Percentiles rank a stretch among this genome's conserved stretches.
phyloP scores from a whole-genome alignment of 2,329 filamentous ascomycete species.

The Fusarium bactridioides region DNA sequence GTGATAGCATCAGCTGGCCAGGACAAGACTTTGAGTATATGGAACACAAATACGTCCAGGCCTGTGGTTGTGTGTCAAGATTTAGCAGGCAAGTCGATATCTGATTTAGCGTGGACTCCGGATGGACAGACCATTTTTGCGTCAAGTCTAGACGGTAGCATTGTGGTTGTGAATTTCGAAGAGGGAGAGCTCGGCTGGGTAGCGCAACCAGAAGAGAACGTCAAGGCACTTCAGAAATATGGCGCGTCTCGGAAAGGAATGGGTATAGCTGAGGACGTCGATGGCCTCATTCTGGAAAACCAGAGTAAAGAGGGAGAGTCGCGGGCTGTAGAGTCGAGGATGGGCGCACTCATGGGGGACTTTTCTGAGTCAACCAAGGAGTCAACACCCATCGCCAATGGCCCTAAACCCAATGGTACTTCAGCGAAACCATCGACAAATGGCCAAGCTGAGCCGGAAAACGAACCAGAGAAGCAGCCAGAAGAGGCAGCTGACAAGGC shows the following conservation, averaged over 20 bases:
- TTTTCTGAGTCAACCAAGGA: conserved; percentile 64
- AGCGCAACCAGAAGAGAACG: conserved; percentile 85
- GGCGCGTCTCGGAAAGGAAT: conserved; percentile 87
- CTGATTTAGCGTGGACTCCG: conserved; percentile 92
- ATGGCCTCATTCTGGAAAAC: conserved; percentile 86
- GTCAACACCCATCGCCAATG: conserved; percentile 57
- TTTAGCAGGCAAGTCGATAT: conserved; percentile 88
- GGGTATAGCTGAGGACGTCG: conserved; percentile 91
- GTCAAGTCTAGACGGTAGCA: conserved; percentile 88
- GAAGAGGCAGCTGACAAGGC: conserved; percentile 62
- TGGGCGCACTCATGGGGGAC: conserved; percentile 99
- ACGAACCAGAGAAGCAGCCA: conserved; percentile 48
- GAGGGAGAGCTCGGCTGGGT: conserved; percentile 90
- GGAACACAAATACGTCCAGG: conserved; percentile 95
- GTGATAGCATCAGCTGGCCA: conserved; percentile 97
- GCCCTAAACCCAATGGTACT: conserved; percentile 54
- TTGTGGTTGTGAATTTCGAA: conserved; percentile 83
- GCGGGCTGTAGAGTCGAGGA: conserved; percentile 88
- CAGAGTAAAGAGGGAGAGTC: conserved; percentile 91
- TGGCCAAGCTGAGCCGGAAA: conserved; percentile 48
- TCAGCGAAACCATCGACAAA: conserved; percentile 52
- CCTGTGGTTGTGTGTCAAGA: conserved; percentile 92
- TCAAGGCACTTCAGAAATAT: conserved; percentile 91
- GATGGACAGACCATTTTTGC: conserved; percentile 88
- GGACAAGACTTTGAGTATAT: conserved; percentile 94